Base-by-base conservation (phyloP, 2,329 filamentous ascomycete genomes). In the Akanthomyces uredinophilus region DNA sequence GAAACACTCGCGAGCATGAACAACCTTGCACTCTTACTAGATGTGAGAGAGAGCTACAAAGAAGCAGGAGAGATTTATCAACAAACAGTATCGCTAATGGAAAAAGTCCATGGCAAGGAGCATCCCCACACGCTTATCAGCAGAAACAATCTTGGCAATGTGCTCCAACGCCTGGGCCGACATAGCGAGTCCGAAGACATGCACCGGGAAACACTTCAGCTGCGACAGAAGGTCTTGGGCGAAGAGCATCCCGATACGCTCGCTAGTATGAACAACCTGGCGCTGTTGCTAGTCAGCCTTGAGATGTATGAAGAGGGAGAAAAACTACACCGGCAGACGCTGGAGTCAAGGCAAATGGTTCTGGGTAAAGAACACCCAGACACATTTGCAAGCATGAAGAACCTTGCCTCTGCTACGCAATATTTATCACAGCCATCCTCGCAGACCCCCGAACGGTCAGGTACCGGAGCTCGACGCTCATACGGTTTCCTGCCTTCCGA, bases 1-100 rank as follows among this genome's bases (percentile, higher is more conserved):
- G 22, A 57, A 13, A 57, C 54, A 46, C 54, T 57, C 61, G 50
- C 32, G 69, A 29, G 65, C 66, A n/a, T 70, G 66, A 53, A 62
- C 56, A 27, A 70, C 64, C 60, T 70, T 64, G 67, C 43, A 70
- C 1, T 53, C 51, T 1, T 43, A 61, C 27, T 60, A 61, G 51
- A 61, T 43, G 53, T 24, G 11, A 29, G 11, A 8, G 57, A 29
- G 37, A 24, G 35, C 14, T 52, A 37, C 18, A 32, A 49, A 18
- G 62, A 64, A 43, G 37, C 20, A 24, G 35, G 58, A 44, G n/a
- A 41, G 37, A 61, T 61, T 22, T 32, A 63, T n/a, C 57, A 35
- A 27, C 55, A 56, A n/a, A 65, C 62, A 11, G 11, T 68, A 8
- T 18, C 64, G 20, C 51, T 44, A 20, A 54, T 68, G n/a, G 43